phyloP scores from a whole-genome alignment of 2,329 filamentous ascomycete species.

The Arthrocladium fulminans region DNA sequence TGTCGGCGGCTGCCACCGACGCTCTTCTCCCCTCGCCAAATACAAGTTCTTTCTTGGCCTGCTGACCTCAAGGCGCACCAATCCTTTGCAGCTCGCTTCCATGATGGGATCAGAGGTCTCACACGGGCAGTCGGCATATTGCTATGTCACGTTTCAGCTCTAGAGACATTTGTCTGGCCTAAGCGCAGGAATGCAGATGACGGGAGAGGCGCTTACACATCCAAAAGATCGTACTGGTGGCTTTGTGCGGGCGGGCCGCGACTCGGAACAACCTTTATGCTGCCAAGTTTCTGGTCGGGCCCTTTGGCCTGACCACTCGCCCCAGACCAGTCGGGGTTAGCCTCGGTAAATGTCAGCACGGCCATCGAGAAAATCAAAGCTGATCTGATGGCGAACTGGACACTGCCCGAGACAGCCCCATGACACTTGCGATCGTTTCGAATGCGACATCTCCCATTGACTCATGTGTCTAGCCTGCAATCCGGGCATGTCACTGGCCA shows the following conservation, averaged over 20 bases:
- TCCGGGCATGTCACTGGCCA: background rate
- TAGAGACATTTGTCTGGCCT: no score
- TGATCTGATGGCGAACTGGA: background rate
- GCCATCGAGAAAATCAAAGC: background rate
- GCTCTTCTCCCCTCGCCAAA: no score
- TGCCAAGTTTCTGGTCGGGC: background rate
- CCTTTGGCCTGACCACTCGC: background rate
- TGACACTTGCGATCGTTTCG: background rate
- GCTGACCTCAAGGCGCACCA: no score
- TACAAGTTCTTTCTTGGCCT: no score
- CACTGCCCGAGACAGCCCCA: background rate
- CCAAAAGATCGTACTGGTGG: no score
- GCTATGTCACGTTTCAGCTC: no score
- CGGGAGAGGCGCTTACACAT: no score
- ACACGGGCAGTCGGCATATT: no score
- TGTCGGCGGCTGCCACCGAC: no score
- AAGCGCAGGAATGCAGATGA: no score
- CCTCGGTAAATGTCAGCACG: background rate
- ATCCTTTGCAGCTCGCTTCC: no score
- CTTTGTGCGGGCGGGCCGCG: conserved; percentile 79
- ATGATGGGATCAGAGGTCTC: no score
- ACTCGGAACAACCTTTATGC: conserved; percentile 91
- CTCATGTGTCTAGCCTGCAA: background rate
- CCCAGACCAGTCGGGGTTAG: background rate
- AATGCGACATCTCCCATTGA: background rate